phyloP scores from a whole-genome alignment of 805 yeast genomes.

The Jamesozyma hellenica region DNA sequence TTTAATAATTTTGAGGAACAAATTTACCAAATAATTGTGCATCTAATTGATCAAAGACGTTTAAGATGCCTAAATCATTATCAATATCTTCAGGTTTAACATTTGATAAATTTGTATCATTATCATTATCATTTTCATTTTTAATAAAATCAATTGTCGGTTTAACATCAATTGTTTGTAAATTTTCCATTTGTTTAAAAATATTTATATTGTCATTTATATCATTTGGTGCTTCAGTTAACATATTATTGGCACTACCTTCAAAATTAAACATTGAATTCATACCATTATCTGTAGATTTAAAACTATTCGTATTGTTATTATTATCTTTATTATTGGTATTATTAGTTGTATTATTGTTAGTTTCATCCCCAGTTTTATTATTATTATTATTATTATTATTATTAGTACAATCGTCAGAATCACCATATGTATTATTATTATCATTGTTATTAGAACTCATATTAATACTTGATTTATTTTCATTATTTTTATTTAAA shows the following conservation, averaged over 20 bases:
- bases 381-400: too few species aligned
- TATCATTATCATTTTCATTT: neutral
- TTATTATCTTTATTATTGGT: too few species aligned
- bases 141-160: neutral
- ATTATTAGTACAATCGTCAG: too few species aligned
- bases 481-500: neutral
- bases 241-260: conserved; percentile 2
- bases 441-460: too few species aligned
- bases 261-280: conserved; percentile 4
- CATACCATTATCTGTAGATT: neutral
- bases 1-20: conserved; percentile 3
- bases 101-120: neutral
- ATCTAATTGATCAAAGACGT: conserved; percentile 77
- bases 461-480: too few species aligned
- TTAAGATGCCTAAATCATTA: conserved; percentile 42
- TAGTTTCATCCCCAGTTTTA: too few species aligned
- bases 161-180: neutral
- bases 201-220: neutral
- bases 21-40: conserved; percentile 76
- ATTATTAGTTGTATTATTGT: too few species aligned
- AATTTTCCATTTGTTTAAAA: neutral
- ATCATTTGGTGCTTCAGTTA: neutral
- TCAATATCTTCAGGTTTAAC: neutral
- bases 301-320: neutral
- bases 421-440: too few species aligned